phyloP scores from a whole-genome alignment of 108 stramenopile species.

The Discostella stelligeroides region DNA sequence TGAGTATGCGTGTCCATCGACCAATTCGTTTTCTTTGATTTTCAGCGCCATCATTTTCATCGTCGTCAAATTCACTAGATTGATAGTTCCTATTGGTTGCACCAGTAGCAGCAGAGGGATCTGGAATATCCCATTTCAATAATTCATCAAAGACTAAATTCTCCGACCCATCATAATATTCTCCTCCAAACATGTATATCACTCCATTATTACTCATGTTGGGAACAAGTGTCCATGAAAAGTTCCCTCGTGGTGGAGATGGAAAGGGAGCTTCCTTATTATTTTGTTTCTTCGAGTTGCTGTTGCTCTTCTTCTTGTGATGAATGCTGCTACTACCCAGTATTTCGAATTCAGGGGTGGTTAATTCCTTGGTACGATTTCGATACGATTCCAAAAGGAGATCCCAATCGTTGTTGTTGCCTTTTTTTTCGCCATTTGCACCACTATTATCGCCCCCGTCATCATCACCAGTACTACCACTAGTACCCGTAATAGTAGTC shows the following conservation, averaged over 20 bases:
- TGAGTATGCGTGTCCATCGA: constrained; percentile 79
- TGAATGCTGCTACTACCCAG: constrained; percentile 2
- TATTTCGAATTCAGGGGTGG: constrained; percentile 45
- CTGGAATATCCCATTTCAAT: constrained; percentile 65
- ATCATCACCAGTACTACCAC: constrained; percentile 21
- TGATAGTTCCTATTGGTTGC: constrained; percentile 21
- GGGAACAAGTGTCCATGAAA: constrained; percentile 69
- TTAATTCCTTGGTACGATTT: constrained; percentile 39
- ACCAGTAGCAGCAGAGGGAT: too few species aligned
- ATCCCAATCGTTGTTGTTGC: constrained; percentile 49
- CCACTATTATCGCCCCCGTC: constrained; percentile 4
- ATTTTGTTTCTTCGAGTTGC: not conserved
- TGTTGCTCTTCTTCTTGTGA: too few species aligned
- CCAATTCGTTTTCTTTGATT: constrained; percentile 46
- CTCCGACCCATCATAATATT: constrained; percentile 94
- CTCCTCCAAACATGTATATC: constrained; percentile 93
- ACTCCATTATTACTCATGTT: constrained; percentile 54
- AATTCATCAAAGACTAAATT: constrained; percentile 92
- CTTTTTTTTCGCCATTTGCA: constrained; percentile 5
- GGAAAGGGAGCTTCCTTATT: constrained; percentile 55
- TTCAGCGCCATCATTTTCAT: constrained; percentile 29
- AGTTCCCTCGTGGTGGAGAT: constrained; percentile 77
- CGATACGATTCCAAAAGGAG: constrained; percentile 50
- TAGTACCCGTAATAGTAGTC: constrained; percentile 20
- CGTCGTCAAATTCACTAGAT: constrained; percentile 18